phyloP scores from a whole-genome alignment of 2,329 filamentous ascomycete genomes.

The Rhynchosporium graminicola region DNA sequence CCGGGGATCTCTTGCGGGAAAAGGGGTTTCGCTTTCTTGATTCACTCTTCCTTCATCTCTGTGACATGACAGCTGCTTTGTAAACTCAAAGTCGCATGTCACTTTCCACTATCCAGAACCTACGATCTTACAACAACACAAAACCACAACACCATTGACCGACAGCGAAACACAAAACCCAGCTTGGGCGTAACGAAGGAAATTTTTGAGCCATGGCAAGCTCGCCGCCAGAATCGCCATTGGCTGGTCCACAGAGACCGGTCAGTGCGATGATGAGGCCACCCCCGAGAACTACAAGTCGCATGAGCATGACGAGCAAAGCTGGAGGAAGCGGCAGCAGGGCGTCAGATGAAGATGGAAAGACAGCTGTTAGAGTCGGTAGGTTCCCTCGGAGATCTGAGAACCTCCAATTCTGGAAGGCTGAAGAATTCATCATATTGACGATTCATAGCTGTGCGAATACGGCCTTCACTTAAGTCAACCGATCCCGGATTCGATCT shows the following conservation, averaged over 20 bases:
- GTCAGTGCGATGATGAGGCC: constrained; percentile 77
- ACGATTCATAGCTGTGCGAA: constrained; percentile 71
- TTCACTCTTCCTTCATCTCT: constrained; percentile 17
- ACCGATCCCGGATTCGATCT: constrained; percentile 91
- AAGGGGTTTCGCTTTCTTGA: constrained; percentile 19
- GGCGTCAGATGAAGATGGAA: constrained; percentile 85
- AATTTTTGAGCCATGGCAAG: constrained; percentile 56
- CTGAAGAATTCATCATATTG: constrained; percentile 23
- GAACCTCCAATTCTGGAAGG: background rate
- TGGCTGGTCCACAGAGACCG: constrained; percentile 62
- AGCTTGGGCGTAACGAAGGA: constrained; percentile 38
- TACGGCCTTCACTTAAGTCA: constrained; percentile 81
- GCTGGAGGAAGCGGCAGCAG: constrained; percentile 69
- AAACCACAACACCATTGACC: constrained; percentile 8
- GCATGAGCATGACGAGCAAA: constrained; percentile 81
- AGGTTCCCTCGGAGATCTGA: constrained; percentile 47
- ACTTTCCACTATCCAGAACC: background rate
- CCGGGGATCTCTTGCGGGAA: constrained; percentile 17
- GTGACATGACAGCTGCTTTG: constrained; percentile 27
- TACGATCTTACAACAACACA: constrained; percentile 5
- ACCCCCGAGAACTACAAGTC: constrained; percentile 73
- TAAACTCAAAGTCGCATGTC: constrained; percentile 15
- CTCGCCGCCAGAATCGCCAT: constrained; percentile 70
- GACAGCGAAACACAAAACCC: constrained; percentile 21
- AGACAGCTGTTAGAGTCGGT: constrained; percentile 96